Base-by-base conservation (phyloP, 192 early-diverging fungal genomes). In the Mortierella hygrophila region DNA sequence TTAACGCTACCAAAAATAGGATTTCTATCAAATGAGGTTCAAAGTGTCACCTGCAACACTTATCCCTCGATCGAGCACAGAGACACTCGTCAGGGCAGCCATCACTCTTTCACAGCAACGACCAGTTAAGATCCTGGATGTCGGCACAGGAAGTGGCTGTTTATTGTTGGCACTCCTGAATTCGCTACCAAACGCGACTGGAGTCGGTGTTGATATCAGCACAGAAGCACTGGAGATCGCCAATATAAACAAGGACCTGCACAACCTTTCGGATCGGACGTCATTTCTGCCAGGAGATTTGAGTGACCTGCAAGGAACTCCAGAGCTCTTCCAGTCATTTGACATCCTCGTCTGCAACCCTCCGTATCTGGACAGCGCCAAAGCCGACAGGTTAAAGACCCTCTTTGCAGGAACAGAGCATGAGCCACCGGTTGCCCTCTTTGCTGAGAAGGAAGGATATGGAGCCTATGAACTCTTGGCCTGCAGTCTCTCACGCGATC, bases 131-230 rank as follows among this genome's bases (percentile, higher is more conserved):
- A 77, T 95, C 20, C 47, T 96, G 74, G 95, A 96, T 82, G 83
- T 96, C 7, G 95, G 95, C 3, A 96, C 95, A 4, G 95, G 95
- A 1, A 92, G 91, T 71, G 95, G 95, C 0, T 95, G 94, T 80
- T 78, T 96, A 21, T 72, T 96, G 1, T 20, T 96, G 10, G 91
- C 95, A 1, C 88, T 96, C 2, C 73, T 90, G 26, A 73, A 79
- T 0, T 69, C 68, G 7, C 49, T 80, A 1, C 76, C 81, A 11
- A 11, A 21, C 18, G 72, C 91, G 0, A 37, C 29, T 0, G 95
- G 95, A 8, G 75, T 94, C 4, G 95, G 95, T 20, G 84, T 96
- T 2, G 95, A 96, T 74, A 92, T 94, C 32, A 93, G 93, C 72
- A 35, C 74, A 5, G 47, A 88, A 8, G 93, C 93, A 0, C 83